Conservation (phyloP, 306 rosid species). For the Vigna nakashimae region DNA sequence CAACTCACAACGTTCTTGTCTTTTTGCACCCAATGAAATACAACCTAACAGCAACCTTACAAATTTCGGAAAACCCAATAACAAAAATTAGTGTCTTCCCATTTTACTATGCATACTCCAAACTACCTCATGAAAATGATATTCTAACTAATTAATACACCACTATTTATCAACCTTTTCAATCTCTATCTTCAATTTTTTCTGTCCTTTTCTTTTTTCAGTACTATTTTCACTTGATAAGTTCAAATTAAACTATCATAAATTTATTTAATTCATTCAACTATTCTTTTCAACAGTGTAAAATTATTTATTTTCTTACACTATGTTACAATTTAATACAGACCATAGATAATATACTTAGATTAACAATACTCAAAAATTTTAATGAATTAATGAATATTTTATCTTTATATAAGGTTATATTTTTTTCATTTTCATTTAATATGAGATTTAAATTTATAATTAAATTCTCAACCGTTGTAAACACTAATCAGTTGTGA, state of each 20-base stretch:
- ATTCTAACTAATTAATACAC: neutral
- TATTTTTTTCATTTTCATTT: no score
- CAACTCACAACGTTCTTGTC: neutral
- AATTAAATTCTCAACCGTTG: no score
- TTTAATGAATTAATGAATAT: fast-evolving
- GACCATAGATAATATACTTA: no score
- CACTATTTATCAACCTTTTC: neutral
- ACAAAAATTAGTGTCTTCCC: neutral
- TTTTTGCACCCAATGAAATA: neutral
- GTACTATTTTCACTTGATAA: neutral
- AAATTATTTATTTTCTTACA: no score
- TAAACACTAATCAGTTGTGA: no score
- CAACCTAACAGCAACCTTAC: neutral
- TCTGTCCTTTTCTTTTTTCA: neutral
- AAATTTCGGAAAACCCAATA: neutral
- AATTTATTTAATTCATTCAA: neutral
- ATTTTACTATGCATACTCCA: neutral
- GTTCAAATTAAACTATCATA: neutral
- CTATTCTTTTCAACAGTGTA: no score
- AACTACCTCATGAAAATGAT: slow-evolving; percentile 3
- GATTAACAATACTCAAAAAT: fast-evolving
- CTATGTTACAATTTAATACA: no score
- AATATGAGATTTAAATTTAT: no score
- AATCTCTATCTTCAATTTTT: no score
- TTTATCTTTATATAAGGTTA: no score